Conservation (phyloP, 2,329 filamentous ascomycete species). For the Penicillium thymicola region DNA sequence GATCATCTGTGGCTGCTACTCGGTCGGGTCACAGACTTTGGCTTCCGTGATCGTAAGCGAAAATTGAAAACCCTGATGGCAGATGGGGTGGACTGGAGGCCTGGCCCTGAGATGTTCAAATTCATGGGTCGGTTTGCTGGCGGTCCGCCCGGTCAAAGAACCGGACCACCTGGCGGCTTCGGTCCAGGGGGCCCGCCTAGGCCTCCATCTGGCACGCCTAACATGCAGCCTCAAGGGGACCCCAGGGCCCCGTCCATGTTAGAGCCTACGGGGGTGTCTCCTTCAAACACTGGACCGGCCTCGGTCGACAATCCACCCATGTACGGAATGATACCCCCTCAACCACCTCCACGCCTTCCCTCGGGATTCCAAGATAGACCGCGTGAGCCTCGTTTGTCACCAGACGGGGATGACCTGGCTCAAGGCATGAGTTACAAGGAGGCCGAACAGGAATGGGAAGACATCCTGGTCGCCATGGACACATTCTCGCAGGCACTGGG, state of each 20-base stretch:
- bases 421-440: slow-evolving; percentile 63
- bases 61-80: slow-evolving; percentile 68
- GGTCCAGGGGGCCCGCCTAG: slow-evolving; percentile 11
- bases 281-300: slow-evolving; percentile 2
- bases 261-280: not conserved
- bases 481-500: slow-evolving; percentile 59
- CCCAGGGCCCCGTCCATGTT: not conserved
- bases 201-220: slow-evolving; percentile 9
- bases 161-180: slow-evolving; percentile 10
- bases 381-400: slow-evolving; percentile 7
- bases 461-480: slow-evolving; percentile 43
- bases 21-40: slow-evolving; percentile 74
- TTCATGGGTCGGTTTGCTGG: slow-evolving; percentile 35
- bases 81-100: slow-evolving; percentile 57
- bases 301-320: slow-evolving; percentile 35
- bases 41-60: slow-evolving; percentile 69
- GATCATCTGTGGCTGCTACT: slow-evolving; percentile 84
- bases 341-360: slow-evolving; percentile 44
- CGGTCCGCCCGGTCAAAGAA: slow-evolving; percentile 7
- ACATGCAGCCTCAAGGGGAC: slow-evolving; percentile 9
- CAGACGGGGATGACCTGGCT: slow-evolving; percentile 51
- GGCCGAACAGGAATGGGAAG: slow-evolving; percentile 75
- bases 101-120: slow-evolving; percentile 49
- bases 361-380: slow-evolving; percentile 52
- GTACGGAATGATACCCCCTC: slow-evolving; percentile 50